Base-by-base conservation (phyloP, 2,329 filamentous ascomycete genomes). In the Tolypocladium amazonense region DNA sequence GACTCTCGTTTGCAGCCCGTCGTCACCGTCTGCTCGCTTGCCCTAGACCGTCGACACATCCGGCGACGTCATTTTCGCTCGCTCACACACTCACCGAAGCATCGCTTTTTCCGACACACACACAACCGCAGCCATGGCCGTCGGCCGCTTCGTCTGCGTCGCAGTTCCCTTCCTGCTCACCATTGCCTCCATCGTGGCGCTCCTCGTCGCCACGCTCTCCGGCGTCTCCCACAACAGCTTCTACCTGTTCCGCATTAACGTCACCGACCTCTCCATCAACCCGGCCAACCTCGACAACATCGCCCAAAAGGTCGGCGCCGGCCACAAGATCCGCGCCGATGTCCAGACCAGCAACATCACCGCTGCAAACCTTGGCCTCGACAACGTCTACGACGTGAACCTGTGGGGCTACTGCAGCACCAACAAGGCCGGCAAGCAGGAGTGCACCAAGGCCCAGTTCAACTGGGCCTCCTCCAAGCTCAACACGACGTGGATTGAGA, bases 351-450 rank as follows among this genome's bases (percentile, higher is more conserved):
- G 65, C 65, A 85, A 84, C 73, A 78, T 87, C 68, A 85, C 81
- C 4, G 83, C 83, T 9, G 65, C 71, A 1, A 75, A 83, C 30
- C 79, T 90, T 52, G 79, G 82, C 59, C 81, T 96, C 61, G 83
- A 81, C 68, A 85, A 93, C 70, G 80, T 86, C 69, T 97, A 97
- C 82, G 83, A 89, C 62, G 80, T 97, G 70, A 85, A 83, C 70
- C 81, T 97, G 43, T 96, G 90, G 89, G 89, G 88, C 71, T 96
- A 92, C 82, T 97, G 94, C 82, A 77, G 79, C 60, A 85, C 82
- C 58, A 75, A 80, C 57, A 73, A 79, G 65, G 81, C 81, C 65
- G 65, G 65, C 64, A 78, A 81, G 63, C 78, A 80, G 64, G 77
- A 81, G 66, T 97, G 93, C 83, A 87, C 86, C 58, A 79, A 85